phyloP scores from a whole-genome alignment of 495 filamentous ascomycete species.

The Penicillium subrubescens region DNA sequence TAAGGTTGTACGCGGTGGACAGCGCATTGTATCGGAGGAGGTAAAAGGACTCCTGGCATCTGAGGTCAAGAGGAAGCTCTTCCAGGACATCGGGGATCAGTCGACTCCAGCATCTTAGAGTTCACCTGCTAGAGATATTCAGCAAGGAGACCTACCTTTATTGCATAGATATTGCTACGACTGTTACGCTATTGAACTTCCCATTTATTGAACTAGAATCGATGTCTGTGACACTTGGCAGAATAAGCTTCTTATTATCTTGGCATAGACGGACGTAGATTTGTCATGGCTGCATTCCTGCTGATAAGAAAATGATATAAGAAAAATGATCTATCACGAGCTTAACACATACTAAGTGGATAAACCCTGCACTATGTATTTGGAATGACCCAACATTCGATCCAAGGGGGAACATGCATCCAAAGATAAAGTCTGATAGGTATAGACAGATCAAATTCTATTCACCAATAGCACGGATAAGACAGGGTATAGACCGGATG shows the following conservation, averaged over 20 bases:
- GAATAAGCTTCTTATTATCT: conserved; percentile 7
- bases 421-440: neutral
- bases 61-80: conserved; percentile 83
- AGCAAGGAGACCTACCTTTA: neutral
- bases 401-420: neutral
- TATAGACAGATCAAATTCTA: neutral
- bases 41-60: conserved; percentile 78
- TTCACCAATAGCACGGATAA: neutral
- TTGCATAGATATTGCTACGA: conserved; percentile 22
- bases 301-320: conserved; percentile 8
- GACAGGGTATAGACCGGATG: conserved; percentile 11
- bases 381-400: neutral
- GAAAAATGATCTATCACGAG: conserved; percentile 11
- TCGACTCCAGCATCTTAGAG: conserved; percentile 14
- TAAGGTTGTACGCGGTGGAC: conserved; percentile 77
- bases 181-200: conserved; percentile 16
- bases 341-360: neutral
- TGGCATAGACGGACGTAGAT: conserved; percentile 2
- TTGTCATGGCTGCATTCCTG: conserved; percentile 8
- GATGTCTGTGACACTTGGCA: conserved; percentile 20
- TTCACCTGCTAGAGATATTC: neutral
- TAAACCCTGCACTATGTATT: neutral
- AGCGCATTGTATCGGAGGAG: conserved; percentile 85
- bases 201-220: conserved; percentile 4
- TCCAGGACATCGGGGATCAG: conserved; percentile 62